phyloP scores from a whole-genome alignment of 2,329 filamentous ascomycete species.

The Colletotrichum acutatum region DNA sequence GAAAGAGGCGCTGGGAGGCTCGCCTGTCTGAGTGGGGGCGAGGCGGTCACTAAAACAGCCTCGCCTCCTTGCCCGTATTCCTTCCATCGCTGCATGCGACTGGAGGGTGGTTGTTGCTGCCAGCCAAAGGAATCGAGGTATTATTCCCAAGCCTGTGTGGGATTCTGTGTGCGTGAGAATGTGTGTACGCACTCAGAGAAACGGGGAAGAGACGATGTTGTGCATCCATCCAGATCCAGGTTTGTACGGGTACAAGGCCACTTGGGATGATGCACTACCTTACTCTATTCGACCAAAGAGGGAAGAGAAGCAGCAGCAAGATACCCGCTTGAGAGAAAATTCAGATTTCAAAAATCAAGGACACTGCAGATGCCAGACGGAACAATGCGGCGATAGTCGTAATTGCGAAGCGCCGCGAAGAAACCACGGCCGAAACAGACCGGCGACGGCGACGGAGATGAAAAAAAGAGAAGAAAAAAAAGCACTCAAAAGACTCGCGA shows the following conservation, averaged over 20 bases:
- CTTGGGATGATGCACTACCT: constrained; percentile 3
- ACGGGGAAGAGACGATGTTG: background rate
- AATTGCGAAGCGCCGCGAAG: constrained; percentile 25
- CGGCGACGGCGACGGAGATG: constrained; percentile 5
- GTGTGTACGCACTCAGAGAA: background rate
- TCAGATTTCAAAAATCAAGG: background rate
- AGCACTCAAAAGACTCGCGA: background rate
- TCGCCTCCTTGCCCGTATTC: constrained; percentile 16
- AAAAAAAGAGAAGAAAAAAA: background rate
- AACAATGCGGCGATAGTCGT: constrained; percentile 26
- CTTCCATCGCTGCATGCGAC: constrained; percentile 4
- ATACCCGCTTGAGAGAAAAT: constrained; percentile 8
- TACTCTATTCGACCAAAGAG: background rate
- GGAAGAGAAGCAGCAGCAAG: background rate
- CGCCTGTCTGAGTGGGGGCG: constrained; percentile 29
- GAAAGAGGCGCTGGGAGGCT: background rate
- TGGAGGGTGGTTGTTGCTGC: constrained; percentile 12
- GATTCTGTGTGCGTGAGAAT: background rate
- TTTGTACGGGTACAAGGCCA: constrained; percentile 1
- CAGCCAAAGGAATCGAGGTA: constrained; percentile 14
- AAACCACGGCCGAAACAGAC: constrained; percentile 23
- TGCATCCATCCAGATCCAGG: background rate
- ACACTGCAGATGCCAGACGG: background rate
- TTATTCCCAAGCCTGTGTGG: constrained; percentile 6
- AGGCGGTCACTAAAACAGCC: constrained; percentile 29